Conservation (phyloP, 2,329 filamentous ascomycete species). For the Colletotrichum phormii region DNA sequence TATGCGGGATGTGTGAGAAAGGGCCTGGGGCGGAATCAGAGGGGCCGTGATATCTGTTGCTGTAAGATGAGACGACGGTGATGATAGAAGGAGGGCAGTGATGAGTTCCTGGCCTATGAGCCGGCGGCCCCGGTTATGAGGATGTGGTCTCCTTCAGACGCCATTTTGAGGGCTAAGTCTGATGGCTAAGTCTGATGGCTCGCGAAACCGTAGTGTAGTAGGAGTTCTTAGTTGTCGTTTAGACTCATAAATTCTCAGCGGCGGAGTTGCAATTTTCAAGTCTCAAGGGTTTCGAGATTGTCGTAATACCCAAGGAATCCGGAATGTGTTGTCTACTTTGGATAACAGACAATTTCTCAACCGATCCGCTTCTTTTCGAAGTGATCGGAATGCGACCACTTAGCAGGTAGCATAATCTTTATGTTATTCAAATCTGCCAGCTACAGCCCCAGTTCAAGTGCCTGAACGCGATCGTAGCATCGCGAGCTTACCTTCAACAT, state of each 20-base stretch:
- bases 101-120: conserved; percentile 72
- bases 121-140: conserved; percentile 74
- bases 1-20: conserved; percentile 41
- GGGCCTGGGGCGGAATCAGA: conserved; percentile 54
- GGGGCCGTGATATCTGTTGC: conserved; percentile 68
- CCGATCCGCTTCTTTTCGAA: neutral
- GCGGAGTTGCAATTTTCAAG: no score
- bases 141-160: conserved; percentile 48
- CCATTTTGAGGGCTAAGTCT: neutral
- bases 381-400: neutral
- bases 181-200: neutral
- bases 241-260: no score
- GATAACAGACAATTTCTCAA: neutral
- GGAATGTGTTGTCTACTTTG: no score
- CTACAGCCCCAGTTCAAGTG: no score
- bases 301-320: no score
- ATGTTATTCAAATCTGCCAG: neutral
- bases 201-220: neutral
- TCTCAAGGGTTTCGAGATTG: no score
- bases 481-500: neutral
- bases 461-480: neutral
- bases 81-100: conserved; percentile 61
- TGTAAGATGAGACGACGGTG: conserved; percentile 55
- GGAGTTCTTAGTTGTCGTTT: neutral
- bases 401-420: neutral